phyloP scores from a whole-genome alignment of 768 basidiomycete species.

The Dacryopinax spathularia region DNA sequence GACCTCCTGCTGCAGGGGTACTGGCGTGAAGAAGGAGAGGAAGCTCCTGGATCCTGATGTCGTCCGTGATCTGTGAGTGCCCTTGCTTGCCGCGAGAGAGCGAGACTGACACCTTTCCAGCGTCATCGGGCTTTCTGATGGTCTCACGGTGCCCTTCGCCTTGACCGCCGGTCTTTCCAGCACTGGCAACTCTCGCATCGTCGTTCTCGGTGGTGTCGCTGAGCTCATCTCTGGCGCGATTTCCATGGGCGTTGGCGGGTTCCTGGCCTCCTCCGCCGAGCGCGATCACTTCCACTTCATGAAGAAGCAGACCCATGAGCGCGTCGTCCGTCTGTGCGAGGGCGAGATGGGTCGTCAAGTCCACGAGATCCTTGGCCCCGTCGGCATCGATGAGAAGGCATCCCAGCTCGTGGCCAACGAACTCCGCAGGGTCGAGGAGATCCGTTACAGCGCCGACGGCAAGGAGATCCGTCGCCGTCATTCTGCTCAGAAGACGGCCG shows the following conservation, averaged over 20 bases:
- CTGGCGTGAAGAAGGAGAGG: constrained; percentile 22
- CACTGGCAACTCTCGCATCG: constrained; percentile 25
- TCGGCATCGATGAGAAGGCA: constrained; percentile 29
- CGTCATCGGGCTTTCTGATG: constrained; percentile 24
- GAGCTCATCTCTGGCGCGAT: constrained; percentile 31
- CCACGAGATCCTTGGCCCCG: constrained; percentile 27
- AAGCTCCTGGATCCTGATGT: constrained; percentile 21
- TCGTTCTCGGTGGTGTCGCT: constrained; percentile 30
- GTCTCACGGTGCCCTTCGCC: constrained; percentile 24
- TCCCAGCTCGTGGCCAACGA: constrained; percentile 28
- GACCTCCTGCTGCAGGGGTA: constrained; percentile 21
- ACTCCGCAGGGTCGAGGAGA: constrained; percentile 27
- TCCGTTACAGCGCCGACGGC: constrained; percentile 13
- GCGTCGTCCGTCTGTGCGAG: constrained; percentile 30
- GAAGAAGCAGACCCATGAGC: constrained; percentile 21
- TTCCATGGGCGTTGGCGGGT: constrained; percentile 33
- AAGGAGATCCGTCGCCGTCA: constrained; percentile 8
- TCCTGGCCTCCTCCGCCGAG: constrained; percentile 32
- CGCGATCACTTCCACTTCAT: constrained; percentile 24
- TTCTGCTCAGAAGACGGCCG: neutral
- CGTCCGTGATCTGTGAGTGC: constrained; percentile 15
- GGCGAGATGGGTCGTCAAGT: constrained; percentile 36
- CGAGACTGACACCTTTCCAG: constrained; percentile 9
- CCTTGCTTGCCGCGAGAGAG: neutral
- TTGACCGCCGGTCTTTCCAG: constrained; percentile 24